These are phyloP conservation scores for Amanita rimosa DNA, from an alignment of 768 basidiomycete species.

Conservation along the genomic window DNA sequence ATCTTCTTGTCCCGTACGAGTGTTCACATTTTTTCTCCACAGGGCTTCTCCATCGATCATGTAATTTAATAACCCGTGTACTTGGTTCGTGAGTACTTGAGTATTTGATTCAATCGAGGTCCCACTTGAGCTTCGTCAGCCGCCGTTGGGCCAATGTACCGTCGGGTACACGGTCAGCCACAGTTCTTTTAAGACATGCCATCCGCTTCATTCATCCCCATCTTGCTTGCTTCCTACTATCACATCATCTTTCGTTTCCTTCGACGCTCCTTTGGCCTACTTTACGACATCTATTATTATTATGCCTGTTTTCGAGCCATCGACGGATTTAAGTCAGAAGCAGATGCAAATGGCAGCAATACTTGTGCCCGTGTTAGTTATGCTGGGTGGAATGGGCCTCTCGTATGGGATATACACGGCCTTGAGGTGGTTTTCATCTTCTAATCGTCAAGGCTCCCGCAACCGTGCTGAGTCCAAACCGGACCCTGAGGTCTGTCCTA, in stretches of 20 bases:
- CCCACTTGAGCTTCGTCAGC: background rate
- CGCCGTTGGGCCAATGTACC: background rate
- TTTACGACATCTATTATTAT: background rate
- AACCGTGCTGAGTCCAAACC: too few species aligned
- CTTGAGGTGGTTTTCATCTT: slow-evolving; percentile 1
- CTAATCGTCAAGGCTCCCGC: background rate
- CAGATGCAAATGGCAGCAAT: background rate
- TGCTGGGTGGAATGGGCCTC: slow-evolving; percentile 2
- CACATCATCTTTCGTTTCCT: background rate
- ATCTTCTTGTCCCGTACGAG: background rate
- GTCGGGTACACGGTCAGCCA: background rate
- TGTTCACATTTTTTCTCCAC: background rate
- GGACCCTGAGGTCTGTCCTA: slow-evolving; percentile 1
- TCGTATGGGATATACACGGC: slow-evolving; percentile 4
- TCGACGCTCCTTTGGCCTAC: background rate
- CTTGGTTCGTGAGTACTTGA: too few species aligned
- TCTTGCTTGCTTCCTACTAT: background rate
- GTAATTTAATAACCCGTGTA: background rate
- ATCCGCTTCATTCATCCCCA: background rate
- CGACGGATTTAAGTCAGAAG: background rate
- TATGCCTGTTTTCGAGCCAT: slow-evolving; percentile 2
- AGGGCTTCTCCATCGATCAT: background rate
- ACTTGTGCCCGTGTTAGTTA: slow-evolving; percentile 1
- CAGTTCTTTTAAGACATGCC: background rate
- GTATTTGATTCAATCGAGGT: background rate